phyloP scores from a whole-genome alignment of 2,329 filamentous ascomycete species.

The Calonectria leucothoes region DNA sequence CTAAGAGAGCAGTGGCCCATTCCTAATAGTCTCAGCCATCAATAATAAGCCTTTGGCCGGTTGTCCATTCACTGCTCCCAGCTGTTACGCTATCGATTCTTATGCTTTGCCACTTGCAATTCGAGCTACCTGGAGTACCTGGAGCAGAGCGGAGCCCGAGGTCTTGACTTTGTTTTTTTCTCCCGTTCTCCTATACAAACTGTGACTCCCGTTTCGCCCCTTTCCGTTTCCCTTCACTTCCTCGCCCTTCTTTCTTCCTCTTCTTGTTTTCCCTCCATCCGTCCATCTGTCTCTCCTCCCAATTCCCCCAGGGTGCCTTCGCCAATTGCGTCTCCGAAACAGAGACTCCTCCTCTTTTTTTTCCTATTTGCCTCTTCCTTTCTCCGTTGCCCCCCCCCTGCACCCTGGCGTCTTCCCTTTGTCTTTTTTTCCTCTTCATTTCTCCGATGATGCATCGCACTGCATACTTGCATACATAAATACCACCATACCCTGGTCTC shows the following conservation, averaged over 20 bases:
- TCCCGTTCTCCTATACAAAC: not conserved
- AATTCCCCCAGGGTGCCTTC: not conserved
- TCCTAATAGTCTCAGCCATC: constrained; percentile 8
- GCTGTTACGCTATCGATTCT: constrained; percentile 11
- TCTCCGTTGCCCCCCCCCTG: not conserved
- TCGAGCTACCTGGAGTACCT: not conserved
- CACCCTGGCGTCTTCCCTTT: not conserved
- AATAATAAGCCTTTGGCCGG: not conserved
- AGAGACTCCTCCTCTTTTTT: not conserved
- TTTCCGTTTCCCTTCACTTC: not conserved
- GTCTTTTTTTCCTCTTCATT: not conserved
- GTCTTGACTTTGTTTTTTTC: constrained; percentile 1
- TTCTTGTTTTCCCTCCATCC: not conserved
- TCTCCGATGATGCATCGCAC: not conserved
- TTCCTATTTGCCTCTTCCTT: not conserved
- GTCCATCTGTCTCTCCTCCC: not conserved
- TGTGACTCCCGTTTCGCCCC: not conserved
- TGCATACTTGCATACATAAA: constrained; percentile 4
- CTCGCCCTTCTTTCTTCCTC: not conserved
- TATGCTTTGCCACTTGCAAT: not conserved
- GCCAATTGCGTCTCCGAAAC: not conserved
- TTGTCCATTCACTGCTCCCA: not conserved
- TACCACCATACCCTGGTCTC: constrained; percentile 11
- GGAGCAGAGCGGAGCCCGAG: not conserved
- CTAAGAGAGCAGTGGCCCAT: not conserved